Percentiles rank a stretch among this genome's conserved stretches.
These are phyloP conservation scores for Beta lomatogona DNA, from an alignment of 179 eudicot species.

Conservation along the genomic window DNA sequence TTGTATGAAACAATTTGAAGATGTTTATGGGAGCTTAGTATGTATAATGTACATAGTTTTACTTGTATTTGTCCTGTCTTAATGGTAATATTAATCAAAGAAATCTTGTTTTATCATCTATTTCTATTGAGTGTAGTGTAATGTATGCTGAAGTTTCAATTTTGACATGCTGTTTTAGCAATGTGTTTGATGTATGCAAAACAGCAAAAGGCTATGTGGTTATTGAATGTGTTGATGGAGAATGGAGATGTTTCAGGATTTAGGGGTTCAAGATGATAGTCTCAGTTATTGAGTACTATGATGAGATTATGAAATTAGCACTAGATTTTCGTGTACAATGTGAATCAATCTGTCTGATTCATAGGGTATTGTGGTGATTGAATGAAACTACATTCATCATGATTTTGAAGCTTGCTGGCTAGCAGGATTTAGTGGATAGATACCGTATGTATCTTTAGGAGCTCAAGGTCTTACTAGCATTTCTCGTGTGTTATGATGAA, in stretches of 20 bases:
- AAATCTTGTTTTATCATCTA: not conserved
- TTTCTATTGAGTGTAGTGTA: too few species aligned
- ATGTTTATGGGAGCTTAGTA: slow-evolving; percentile 18
- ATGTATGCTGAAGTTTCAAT: not conserved
- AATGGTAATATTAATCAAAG: not conserved
- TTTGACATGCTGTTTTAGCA: not conserved
- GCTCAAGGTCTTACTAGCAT: not conserved
- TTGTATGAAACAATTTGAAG: not conserved
- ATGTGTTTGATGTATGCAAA: not conserved
- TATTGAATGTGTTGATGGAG: not conserved
- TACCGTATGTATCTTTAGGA: not conserved
- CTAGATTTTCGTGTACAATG: not conserved
- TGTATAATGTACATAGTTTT: slow-evolving; percentile 23
- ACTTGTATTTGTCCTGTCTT: not conserved
- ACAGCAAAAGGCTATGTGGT: not conserved
- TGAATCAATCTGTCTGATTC: not conserved
- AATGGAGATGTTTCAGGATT: not conserved
- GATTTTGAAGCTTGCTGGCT: not conserved
- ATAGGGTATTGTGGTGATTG: not conserved
- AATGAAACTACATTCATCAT: not conserved
- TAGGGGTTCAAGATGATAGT: not conserved
- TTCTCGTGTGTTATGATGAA: not conserved
- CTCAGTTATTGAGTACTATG: not conserved
- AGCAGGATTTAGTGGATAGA: not conserved
- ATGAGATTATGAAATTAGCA: not conserved